Evolutionary conservation across 805 yeast genomes (phyloP), one percentile per base, ranked within the genome.

Genomic region (Metschnikowia koreensis): DNA sequence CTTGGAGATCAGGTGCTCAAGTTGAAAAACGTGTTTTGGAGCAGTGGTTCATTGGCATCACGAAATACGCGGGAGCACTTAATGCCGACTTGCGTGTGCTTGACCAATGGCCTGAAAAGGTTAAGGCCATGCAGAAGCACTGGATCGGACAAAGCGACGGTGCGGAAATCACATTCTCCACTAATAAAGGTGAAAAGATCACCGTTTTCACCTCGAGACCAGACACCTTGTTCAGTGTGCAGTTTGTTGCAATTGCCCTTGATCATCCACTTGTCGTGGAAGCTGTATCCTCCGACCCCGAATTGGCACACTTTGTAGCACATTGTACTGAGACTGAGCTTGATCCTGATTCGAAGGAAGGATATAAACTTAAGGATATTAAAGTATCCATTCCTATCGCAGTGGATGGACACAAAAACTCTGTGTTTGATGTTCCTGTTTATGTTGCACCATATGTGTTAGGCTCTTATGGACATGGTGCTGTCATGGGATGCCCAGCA

Each of bases 401-500:
- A 34, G 65, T 73, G 1, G 44, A 59, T 22, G 68, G 70, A 15
- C 46, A 60, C 2, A 38, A 31, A 4, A 16, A 13, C 1, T 42
- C 48, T 7, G 33, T 31, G 0, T 70, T 43, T 50, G 63, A 67
- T 2, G 52, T 93, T 6, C 97, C 97, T 0, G 82, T 93, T 0
- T 94, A 81, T 71, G 92, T 80, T 2, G 97, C 98, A 0, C 96
- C 97, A 0, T 94, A 92, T 66, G 98, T 93, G 0, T 65, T 93
- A 36, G 83, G 87, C 4, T 71, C 80, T 3, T 93, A 93, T 64
- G 97, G 97, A 0, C 82, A 82, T 51, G 97, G 97, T 38, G 96
- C 97, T 0, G 98, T 93, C 0, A 93, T 94, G 98, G 99, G 99
- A 1, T 89, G 96, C 61, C 99, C 99, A 1, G 97, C 87, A 0